phyloP scores from a whole-genome alignment of 805 yeast genomes.

The Lipomyces yamadae region DNA sequence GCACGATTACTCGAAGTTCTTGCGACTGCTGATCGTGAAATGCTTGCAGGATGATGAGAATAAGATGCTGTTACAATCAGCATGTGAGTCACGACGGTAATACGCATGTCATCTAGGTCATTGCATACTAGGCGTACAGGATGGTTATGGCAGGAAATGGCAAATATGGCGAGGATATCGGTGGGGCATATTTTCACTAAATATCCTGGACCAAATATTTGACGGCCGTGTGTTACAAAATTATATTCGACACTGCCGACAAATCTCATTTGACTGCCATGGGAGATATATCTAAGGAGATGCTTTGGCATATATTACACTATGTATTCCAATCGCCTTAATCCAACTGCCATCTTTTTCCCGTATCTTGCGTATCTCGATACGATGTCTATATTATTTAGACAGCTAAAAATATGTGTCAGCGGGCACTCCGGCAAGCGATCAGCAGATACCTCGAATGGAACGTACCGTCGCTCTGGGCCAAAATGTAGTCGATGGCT shows the following conservation, averaged over 20 bases:
- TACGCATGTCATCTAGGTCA: not conserved
- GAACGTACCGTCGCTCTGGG: slow-evolving; percentile 53
- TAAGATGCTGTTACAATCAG: not conserved
- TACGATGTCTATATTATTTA: not conserved
- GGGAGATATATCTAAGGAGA: not conserved
- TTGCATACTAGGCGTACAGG: not conserved
- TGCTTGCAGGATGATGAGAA: slow-evolving; percentile 1
- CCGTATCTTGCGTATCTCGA: not conserved
- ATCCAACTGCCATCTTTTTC: not conserved
- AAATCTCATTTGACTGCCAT: not conserved
- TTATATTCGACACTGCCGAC: not conserved
- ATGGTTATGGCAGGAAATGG: not conserved
- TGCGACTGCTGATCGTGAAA: not conserved
- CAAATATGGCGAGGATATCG: not conserved
- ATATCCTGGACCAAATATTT: not conserved
- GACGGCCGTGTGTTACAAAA: not conserved
- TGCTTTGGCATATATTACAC: not conserved
- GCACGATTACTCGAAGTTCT: slow-evolving; percentile 3
- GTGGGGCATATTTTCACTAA: not conserved
- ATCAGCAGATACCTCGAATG: not conserved
- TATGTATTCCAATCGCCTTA: not conserved
- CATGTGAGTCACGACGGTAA: not conserved
- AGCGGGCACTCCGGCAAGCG: not conserved
- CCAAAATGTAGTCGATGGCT: slow-evolving; percentile 83
- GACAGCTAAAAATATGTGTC: not conserved